Evolutionary conservation across 2,329 filamentous ascomycete genomes (phyloP), one percentile per base, ranked within the genome.

Genomic region (Thermomyces lanuginosus): DNA sequence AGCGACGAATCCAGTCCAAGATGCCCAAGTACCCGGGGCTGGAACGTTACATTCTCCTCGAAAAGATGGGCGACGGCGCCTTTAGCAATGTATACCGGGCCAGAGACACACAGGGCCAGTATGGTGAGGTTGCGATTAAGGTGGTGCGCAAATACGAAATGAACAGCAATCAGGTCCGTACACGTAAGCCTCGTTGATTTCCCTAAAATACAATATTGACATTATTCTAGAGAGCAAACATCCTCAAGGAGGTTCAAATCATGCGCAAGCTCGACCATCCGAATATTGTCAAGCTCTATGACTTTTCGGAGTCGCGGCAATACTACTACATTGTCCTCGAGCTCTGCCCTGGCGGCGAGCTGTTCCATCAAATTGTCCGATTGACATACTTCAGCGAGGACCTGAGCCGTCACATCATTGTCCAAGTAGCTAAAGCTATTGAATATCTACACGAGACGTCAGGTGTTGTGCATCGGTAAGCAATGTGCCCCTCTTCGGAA

Each of bases 41-140:
- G 20, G 82, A 92, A 42, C 63, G 84, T 45, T 98, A 80, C 76
- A 71, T 76, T 28, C 61, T 93, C 17, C 32, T 89, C 27, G 84
- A 92, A 58, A 95, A 95, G 67, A 98, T 98, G 86, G 89, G 89
- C 38, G 89, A 95, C 42, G 89, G 89, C 35, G 89, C 89, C 34
- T 98, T 98, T 65, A 95, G 86, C 63, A 95, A 95, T 46, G 89
- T 98, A 38, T 98, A 95, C 56, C 75, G 81, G 20, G 89, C 89
- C 19, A 69, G 66, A 40, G 89, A 98, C 51, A 64, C 55, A 23
- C 66, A 72, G 4, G 77, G 79, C 21, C 63, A 74, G 36, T 68
- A 69, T 36, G 72, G 70, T 39, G 76, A 95, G 49, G 83, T 89
- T 17, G 89, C 86, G 42, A 95, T 98, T 66, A 98, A 98, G 57